phyloP scores from a whole-genome alignment of 805 yeast genomes.

The Schwanniomyces pseudopolymorphus region DNA sequence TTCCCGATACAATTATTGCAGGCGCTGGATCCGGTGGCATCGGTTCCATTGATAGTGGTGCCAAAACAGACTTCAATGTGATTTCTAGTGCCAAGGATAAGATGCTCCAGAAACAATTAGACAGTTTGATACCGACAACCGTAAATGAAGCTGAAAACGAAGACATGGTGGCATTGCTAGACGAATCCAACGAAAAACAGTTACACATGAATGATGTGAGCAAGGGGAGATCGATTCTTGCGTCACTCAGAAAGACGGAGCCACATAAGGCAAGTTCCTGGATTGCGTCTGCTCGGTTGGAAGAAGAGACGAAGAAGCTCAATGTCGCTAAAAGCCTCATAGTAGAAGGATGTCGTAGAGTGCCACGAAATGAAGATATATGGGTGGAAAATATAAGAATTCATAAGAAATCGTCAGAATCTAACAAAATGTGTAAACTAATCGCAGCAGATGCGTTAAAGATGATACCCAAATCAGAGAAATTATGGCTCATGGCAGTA shows the following conservation, averaged over 20 bases:
- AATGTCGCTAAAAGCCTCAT: constrained; percentile 60
- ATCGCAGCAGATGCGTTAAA: constrained; percentile 67
- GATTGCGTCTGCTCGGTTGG: constrained; percentile 84
- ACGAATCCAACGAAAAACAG: constrained; percentile 19
- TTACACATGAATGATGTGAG: constrained; percentile 51
- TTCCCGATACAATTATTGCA: constrained; percentile 68
- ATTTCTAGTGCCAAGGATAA: constrained; percentile 65
- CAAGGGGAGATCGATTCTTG: constrained; percentile 58
- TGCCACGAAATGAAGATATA: constrained; percentile 66
- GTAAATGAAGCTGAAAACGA: constrained; percentile 28
- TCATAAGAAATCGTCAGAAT: constrained; percentile 45
- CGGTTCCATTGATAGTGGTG: constrained; percentile 11
- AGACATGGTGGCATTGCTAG: constrained; percentile 19
- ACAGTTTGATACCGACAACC: constrained; percentile 23
- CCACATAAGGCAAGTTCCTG: constrained; percentile 77
- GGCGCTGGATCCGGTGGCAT: constrained; percentile 13
- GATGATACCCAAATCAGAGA: constrained; percentile 53
- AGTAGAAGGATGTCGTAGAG: constrained; percentile 68
- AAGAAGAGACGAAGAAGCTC: constrained; percentile 59
- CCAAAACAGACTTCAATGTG: constrained; percentile 46
- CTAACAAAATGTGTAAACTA: constrained; percentile 46
- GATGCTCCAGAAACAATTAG: constrained; percentile 55
- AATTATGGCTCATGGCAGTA: constrained; percentile 72
- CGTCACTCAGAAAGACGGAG: constrained; percentile 68
- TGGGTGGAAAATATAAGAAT: constrained; percentile 83